Evolutionary conservation across 2,329 filamentous ascomycete genomes (phyloP), one percentile per base, ranked within the genome.

Genomic region (Fusarium illudens): DNA sequence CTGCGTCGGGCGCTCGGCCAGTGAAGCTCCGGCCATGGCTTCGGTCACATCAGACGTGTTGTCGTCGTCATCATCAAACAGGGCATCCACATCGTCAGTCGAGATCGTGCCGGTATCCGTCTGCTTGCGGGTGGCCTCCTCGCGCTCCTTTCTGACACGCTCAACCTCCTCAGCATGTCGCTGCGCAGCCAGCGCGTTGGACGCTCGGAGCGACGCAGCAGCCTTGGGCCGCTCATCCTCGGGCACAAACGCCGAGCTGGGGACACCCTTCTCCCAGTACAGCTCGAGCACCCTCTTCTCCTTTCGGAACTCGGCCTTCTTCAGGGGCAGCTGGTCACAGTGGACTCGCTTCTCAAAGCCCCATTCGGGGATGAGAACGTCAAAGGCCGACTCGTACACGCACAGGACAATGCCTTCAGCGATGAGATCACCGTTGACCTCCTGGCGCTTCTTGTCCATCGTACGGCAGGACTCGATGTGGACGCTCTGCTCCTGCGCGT

Each of bases 291-390:
- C 89, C 58, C 96, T 90, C 83, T 94, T 93, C 78, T 97, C 94
- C 86, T 98, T 98, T 80, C 96, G 90, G 82, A 96, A 99, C 78
- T 99, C 96, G n/a, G 96, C 96, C 86, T 99, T 99, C 87, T 98
- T 95, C 72, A 99, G 84, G 29, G 96, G 96, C 77, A 99, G 86
- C 84, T 99, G 96, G 77, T 99, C 96, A 78, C 96, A 99, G 82
- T 99, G 96, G 54, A 99, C 96, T 69, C 96, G 93, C 89, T 99
- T 99, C 85, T 99, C 96, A 72, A 99, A 98, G 70, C 96, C 96
- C 84, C 94, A 99, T 77, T 99, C 94, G 6, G 96, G 96, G 78
- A 99, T 98, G 68, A 99, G 87, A 42, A 99, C 93, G 79, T 99
- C 96, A 78, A 99, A 99, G 19, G 96, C 96, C 27, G 96, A 98